A percentile compares a stretch with the other conserved stretches of the same genome.
phyloP scores from a whole-genome alignment of 306 rosid species.

The Sophora flavescens region DNA sequence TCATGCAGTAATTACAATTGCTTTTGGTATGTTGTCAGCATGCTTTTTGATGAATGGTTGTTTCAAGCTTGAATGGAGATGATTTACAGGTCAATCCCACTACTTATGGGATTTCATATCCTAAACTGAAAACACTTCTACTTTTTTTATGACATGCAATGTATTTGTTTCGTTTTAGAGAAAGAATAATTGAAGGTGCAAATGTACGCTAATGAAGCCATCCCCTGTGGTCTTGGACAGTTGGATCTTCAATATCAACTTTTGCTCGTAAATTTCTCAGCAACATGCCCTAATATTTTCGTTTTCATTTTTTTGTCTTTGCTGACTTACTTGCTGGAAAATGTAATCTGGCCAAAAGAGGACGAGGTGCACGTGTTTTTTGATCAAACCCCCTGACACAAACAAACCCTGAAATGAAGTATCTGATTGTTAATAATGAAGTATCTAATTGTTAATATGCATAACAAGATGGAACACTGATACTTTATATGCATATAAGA shows the following conservation, averaged over 20 bases:
- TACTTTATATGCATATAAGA: conserved; percentile 18
- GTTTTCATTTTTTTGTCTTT: conserved; percentile 48
- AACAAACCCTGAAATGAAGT: conserved; percentile 75
- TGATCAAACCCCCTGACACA: conserved; percentile 95
- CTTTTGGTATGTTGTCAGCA: conserved; percentile 38
- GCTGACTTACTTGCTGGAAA: conserved; percentile 67
- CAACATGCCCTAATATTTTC: conserved; percentile 36
- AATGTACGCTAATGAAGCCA: conserved; percentile 47
- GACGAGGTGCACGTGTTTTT: conserved; percentile 70
- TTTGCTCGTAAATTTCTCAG: conserved; percentile 45
- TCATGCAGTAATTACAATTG: conserved; percentile 31
- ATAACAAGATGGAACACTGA: conserved; percentile 5
- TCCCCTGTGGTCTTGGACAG: conserved; percentile 35
- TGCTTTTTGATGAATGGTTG: conserved; percentile 43
- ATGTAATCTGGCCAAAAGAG: conserved; percentile 76
- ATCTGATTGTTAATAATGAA: conserved; percentile 42
- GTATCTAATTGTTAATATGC: conserved; percentile 38
- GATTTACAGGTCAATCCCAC: conserved; percentile 45
- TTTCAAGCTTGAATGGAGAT: conserved; percentile 50
- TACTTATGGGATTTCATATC: conserved; percentile 40
- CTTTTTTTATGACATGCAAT: conserved; percentile 47
- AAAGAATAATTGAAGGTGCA: conserved; percentile 50
- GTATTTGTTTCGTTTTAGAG: conserved; percentile 50
- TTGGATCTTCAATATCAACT: conserved; percentile 33
- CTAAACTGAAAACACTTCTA: conserved; percentile 30